phyloP scores from a whole-genome alignment of 2,329 filamentous ascomycete genomes.

The Clonostachys chloroleuca region DNA sequence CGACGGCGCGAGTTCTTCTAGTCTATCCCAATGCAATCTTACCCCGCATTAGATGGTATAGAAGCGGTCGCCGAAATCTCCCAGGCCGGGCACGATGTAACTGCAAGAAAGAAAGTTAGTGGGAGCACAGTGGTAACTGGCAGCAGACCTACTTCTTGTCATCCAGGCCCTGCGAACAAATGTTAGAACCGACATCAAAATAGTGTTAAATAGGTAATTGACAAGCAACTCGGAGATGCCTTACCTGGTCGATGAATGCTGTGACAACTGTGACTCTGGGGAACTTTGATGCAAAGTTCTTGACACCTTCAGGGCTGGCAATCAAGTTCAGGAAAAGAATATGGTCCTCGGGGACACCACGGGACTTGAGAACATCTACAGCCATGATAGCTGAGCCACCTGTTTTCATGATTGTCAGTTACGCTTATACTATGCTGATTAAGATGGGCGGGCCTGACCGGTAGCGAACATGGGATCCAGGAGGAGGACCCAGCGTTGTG shows the following conservation, averaged over 20 bases:
- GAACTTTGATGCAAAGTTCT: slow-evolving; percentile 84
- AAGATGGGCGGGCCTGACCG: slow-evolving; percentile 45
- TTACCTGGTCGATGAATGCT: slow-evolving; percentile 82
- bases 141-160: slow-evolving; percentile 73
- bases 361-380: slow-evolving; percentile 83
- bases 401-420: slow-evolving; percentile 22
- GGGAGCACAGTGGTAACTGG: background rate
- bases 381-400: slow-evolving; percentile 96
- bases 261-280: slow-evolving; percentile 89
- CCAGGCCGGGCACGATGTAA: slow-evolving; percentile 90
- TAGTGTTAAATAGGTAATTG: background rate
- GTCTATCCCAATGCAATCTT: background rate
- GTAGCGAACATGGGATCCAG: slow-evolving; percentile 99
- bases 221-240: slow-evolving; percentile 8
- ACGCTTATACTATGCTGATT: background rate
- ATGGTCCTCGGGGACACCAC: slow-evolving; percentile 89
- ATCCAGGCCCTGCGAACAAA: slow-evolving; percentile 62
- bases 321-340: slow-evolving; percentile 97
- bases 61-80: slow-evolving; percentile 93
- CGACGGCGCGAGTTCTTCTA: too few relatives aligned
- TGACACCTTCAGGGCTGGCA: slow-evolving; percentile 89
- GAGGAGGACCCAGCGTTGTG: slow-evolving; percentile 86
- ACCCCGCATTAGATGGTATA: slow-evolving; percentile 68
- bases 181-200: background rate
- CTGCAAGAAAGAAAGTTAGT: slow-evolving; percentile 45